A percentile compares a stretch with the other conserved stretches of the same genome.
These are phyloP conservation scores for Narthecium ossifragum DNA, from an alignment of 106 monocot genomes.

Conservation along the genomic window DNA sequence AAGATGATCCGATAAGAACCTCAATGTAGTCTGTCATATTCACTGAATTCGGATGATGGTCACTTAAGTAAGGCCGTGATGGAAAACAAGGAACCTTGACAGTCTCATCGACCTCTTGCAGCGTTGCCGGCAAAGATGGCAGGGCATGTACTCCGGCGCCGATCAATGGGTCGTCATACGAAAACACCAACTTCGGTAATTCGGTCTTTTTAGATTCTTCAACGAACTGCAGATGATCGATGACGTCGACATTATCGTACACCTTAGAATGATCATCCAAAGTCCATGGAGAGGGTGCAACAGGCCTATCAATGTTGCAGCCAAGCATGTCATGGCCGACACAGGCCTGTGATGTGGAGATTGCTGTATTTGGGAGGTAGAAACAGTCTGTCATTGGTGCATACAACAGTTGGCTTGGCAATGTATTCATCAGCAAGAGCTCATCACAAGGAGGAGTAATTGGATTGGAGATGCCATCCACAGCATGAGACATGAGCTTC, in stretches of 20 bases:
- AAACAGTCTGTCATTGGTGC: neutral
- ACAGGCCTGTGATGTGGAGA: neutral
- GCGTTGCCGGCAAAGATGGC: neutral
- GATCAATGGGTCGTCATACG: neutral
- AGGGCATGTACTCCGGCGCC: neutral
- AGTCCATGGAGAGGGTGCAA: slow-evolving; percentile 7
- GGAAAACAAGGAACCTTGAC: slow-evolving; percentile 1
- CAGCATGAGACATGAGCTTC: slow-evolving; percentile 49
- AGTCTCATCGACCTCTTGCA: neutral
- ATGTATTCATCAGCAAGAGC: neutral
- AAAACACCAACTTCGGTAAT: too few relatives aligned
- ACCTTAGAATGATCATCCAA: slow-evolving; percentile 3
- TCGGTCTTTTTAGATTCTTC: neutral
- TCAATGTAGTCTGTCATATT: slow-evolving; percentile 28
- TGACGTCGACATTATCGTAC: neutral
- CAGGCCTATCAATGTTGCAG: neutral
- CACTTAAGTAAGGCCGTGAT: neutral
- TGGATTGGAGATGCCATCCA: slow-evolving; percentile 9
- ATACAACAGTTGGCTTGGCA: slow-evolving; percentile 6
- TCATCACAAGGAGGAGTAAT: slow-evolving; percentile 2
- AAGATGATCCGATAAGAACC: slow-evolving; percentile 24
- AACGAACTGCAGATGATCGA: neutral
- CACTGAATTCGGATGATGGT: neutral
- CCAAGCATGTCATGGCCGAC: neutral
- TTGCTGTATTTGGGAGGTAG: slow-evolving; percentile 2